A percentile compares a stretch with the other conserved stretches of the same genome.
These are phyloP conservation scores for Gynandropsis gynandra DNA, from an alignment of 345 rosid species.

Conservation along the genomic window DNA sequence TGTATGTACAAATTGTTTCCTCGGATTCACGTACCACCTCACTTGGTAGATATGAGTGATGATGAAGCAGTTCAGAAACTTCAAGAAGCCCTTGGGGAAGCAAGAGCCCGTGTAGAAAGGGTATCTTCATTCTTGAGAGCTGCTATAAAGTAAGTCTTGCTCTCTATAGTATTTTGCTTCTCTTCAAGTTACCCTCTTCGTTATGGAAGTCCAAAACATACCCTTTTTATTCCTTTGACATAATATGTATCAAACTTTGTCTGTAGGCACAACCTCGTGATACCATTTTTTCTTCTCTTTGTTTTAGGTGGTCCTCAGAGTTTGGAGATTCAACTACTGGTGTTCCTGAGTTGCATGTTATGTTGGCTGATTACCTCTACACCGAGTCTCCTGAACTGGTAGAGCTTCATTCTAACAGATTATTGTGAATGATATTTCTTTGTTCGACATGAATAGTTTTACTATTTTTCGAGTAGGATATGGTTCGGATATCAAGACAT, in stretches of 20 bases:
- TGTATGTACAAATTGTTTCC: constrained; percentile 76
- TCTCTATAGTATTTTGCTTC: constrained; percentile 5
- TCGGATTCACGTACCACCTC: constrained; percentile 61
- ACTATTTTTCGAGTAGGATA: constrained; percentile 54
- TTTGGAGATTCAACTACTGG: constrained; percentile 66
- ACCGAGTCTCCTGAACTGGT: constrained; percentile 91
- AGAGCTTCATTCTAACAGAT: constrained; percentile 16
- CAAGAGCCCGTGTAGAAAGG: constrained; percentile 74
- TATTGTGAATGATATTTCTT: not conserved
- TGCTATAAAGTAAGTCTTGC: constrained; percentile 61
- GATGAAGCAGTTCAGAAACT: constrained; percentile 74
- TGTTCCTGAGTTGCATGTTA: constrained; percentile 65
- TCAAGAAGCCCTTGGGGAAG: constrained; percentile 75
- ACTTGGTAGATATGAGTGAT: constrained; percentile 41
- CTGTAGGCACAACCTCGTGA: not conserved
- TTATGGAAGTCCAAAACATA: too few relatives aligned
- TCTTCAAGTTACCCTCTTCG: not conserved
- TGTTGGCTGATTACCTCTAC: constrained; percentile 83
- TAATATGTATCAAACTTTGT: constrained; percentile 5
- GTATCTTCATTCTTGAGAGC: constrained; percentile 81
- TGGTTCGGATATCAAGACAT: constrained; percentile 73
- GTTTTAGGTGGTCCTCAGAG: constrained; percentile 82
- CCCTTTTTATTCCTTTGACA: not conserved
- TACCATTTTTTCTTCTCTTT: constrained; percentile 12
- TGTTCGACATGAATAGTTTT: not conserved